These are phyloP conservation scores for Prototheca wickerhamii DNA, from an alignment of 163 green algal species.

Conservation along the genomic window DNA sequence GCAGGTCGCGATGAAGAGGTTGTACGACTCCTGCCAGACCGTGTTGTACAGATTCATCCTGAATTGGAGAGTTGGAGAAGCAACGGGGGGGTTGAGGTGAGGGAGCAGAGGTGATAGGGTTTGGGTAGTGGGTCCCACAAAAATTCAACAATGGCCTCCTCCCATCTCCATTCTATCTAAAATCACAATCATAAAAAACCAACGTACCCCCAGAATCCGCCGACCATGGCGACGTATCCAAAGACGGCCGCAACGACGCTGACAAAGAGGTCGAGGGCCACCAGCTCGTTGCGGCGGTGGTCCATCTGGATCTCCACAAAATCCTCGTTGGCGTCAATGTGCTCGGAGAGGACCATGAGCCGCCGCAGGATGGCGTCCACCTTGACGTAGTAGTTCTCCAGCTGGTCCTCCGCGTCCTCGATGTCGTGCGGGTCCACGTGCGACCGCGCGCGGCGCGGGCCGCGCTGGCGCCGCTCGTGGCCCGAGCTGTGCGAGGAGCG, in stretches of 20 bases:
- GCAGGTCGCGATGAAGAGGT: conserved; percentile 1
- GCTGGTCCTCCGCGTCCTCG: conserved; percentile 46
- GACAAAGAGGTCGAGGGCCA: conserved; percentile 26
- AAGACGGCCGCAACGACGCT: conserved; percentile 6
- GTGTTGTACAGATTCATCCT: conserved; percentile 26
- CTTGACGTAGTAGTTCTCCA: conserved; percentile 55
- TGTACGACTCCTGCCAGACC: conserved; percentile 2
- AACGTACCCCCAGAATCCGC: conserved; percentile 5
- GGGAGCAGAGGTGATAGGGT: too few species aligned
- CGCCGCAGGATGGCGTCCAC: conserved; percentile 38
- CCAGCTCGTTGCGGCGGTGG: conserved; percentile 24
- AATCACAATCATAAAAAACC: background rate
- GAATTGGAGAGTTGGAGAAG: background rate
- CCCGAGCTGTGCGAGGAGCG: too few species aligned
- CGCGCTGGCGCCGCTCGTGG: background rate
- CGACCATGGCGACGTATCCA: conserved; percentile 13
- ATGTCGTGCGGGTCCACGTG: conserved; percentile 34
- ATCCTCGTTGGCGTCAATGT: conserved; percentile 31
- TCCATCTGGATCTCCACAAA: conserved; percentile 28
- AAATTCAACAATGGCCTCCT: background rate
- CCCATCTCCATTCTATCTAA: background rate
- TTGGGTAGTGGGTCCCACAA: too few species aligned
- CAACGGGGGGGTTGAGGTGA: too few species aligned
- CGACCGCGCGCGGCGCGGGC: background rate
- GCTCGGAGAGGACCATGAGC: conserved; percentile 37